Percentiles rank a stretch among this genome's conserved stretches.
Conservation (phyloP, 345 rosid genomes). For the Arabidopsis thaliana region DNA sequence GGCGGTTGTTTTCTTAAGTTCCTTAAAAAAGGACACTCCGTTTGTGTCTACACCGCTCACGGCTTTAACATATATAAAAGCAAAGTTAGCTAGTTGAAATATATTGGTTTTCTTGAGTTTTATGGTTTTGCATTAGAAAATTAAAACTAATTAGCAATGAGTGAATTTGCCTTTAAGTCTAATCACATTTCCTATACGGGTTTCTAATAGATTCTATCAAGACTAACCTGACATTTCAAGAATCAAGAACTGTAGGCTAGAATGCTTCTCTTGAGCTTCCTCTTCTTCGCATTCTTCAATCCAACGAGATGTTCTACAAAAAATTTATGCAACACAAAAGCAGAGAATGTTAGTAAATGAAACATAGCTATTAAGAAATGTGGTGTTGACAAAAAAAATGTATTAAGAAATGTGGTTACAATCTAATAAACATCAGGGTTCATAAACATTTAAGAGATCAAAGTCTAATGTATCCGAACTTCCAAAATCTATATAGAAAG, state of each 20-base stretch:
- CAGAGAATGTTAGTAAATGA: conserved; percentile 13
- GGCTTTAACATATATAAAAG: conserved; percentile 49
- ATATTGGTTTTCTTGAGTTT: neutral
- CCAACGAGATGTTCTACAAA: conserved; percentile 75
- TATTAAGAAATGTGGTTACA: conserved; percentile 2
- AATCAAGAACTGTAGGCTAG: conserved; percentile 62
- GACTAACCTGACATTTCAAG: conserved; percentile 76
- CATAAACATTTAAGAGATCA: neutral
- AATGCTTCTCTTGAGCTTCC: conserved; percentile 56
- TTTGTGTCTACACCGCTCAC: conserved; percentile 87
- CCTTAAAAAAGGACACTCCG: conserved; percentile 71
- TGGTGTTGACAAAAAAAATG: neutral
- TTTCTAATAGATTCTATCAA: neutral
- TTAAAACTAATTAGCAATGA: neutral
- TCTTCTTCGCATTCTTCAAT: conserved; percentile 74
- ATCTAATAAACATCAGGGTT: neutral
- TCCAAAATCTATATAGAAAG: neutral
- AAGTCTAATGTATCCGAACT: neutral
- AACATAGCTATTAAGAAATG: conserved; percentile 1
- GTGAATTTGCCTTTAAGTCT: neutral
- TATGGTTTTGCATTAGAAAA: too few relatives aligned
- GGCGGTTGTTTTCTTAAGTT: conserved; percentile 64
- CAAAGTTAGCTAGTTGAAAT: conserved; percentile 1
- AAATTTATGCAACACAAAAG: neutral
- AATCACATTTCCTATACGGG: neutral